Conservation (phyloP, 768 basidiomycete species). For the Leccinum imitatum region DNA sequence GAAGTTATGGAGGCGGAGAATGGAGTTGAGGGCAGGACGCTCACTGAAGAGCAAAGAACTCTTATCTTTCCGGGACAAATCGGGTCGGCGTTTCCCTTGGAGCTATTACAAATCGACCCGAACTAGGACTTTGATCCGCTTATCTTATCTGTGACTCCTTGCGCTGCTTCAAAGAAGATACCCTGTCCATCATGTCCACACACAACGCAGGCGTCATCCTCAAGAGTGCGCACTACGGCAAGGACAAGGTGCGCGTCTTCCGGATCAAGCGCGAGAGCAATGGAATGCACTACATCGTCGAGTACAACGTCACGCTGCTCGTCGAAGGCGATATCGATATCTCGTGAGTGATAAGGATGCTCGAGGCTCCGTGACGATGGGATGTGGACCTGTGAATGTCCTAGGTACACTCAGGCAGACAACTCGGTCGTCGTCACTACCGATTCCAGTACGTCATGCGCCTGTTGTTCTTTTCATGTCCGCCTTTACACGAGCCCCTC, state of each 20-base stretch:
- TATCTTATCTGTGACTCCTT: background rate
- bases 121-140: background rate
- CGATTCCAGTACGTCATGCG: constrained; percentile 68
- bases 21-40: background rate
- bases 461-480: background rate
- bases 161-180: background rate
- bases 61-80: background rate
- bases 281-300: constrained; percentile 69
- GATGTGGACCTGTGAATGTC: background rate
- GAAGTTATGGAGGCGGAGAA: background rate
- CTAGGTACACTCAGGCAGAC: constrained; percentile 84
- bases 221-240: constrained; percentile 71
- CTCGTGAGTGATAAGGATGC: constrained; percentile 46
- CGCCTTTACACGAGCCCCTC: background rate
- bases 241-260: constrained; percentile 84
- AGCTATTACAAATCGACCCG: background rate
- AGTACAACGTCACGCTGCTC: constrained; percentile 79
- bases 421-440: constrained; percentile 89
- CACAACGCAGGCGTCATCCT: constrained; percentile 29
- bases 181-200: constrained; percentile 27
- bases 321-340: constrained; percentile 82
- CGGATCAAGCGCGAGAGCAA: constrained; percentile 71
- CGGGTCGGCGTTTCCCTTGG: background rate
- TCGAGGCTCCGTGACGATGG: background rate
- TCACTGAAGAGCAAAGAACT: no score